Evolutionary conservation across 495 filamentous ascomycete genomes (phyloP).

Genomic region (Neurospora tetraspora): DNA sequence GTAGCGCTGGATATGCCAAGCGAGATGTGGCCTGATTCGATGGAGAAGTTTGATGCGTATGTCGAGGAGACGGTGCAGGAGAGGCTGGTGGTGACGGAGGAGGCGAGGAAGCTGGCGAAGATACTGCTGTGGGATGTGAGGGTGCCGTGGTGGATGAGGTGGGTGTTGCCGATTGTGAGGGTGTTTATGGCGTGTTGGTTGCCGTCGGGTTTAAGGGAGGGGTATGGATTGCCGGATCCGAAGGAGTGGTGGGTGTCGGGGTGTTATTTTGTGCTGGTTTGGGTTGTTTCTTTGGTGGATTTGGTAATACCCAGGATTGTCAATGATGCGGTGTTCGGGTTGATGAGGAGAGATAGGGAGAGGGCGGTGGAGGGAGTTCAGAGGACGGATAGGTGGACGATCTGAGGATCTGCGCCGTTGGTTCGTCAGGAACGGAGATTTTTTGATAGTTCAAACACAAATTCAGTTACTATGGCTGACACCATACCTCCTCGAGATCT

Average conservation of each 20-base stretch:
- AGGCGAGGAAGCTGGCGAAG: slow-evolving; percentile 1
- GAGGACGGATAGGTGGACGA: slow-evolving; percentile 4
- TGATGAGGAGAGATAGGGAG: slow-evolving; percentile 10
- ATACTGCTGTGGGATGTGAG: slow-evolving; percentile 2
- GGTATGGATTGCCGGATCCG: slow-evolving; percentile 4
- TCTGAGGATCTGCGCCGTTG: background rate
- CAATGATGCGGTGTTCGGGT: background rate
- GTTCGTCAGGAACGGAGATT: background rate
- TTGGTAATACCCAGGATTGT: background rate
- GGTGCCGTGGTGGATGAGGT: slow-evolving; percentile 10
- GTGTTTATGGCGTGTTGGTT: slow-evolving; percentile 8
- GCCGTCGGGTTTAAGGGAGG: slow-evolving; percentile 1
- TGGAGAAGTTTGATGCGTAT: slow-evolving; percentile 9
- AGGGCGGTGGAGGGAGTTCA: slow-evolving; percentile 5
- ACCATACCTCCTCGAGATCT: background rate
- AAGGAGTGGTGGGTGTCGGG: slow-evolving; percentile 2
- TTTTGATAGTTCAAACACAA: too few relatives aligned
- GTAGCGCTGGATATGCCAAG: slow-evolving; percentile 6
- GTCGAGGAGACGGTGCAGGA: background rate
- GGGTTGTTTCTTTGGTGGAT: background rate
- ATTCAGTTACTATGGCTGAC: too few relatives aligned
- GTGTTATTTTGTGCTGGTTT: slow-evolving; percentile 1
- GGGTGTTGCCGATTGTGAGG: slow-evolving; percentile 7
- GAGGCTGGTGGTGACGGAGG: slow-evolving; percentile 1
- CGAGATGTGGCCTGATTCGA: slow-evolving; percentile 1